Conservation (phyloP, 768 basidiomycete genomes). For the Russula sp. region DNA sequence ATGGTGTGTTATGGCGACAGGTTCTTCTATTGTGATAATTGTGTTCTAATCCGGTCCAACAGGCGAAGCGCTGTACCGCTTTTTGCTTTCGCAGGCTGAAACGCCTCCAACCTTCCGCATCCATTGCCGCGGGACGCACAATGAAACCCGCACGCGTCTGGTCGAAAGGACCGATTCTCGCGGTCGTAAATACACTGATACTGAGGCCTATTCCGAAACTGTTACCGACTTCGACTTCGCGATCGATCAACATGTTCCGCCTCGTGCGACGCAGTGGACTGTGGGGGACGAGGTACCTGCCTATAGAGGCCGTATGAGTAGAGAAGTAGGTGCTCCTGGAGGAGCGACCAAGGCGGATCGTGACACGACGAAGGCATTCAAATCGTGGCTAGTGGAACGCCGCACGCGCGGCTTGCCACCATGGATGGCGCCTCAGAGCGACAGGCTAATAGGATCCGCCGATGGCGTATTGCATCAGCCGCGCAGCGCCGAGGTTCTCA, state of each 20-base stretch:
- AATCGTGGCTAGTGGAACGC: conserved; percentile 43
- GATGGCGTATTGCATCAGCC: conserved; percentile 1
- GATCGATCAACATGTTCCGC: conserved; percentile 44
- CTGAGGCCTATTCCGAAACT: conserved; percentile 52
- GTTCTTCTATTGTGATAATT: not conserved
- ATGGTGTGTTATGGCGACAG: conserved; percentile 37
- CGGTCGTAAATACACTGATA: conserved; percentile 33
- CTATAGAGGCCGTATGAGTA: conserved; percentile 57
- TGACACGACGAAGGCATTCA: conserved; percentile 39
- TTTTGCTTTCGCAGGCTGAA: conserved; percentile 53
- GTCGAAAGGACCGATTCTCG: conserved; percentile 35
- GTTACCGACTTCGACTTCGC: conserved; percentile 66
- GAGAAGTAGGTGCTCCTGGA: conserved; percentile 43
- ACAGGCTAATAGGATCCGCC: not conserved
- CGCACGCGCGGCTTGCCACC: conserved; percentile 46
- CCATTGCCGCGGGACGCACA: conserved; percentile 50
- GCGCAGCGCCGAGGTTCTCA: conserved; percentile 17
- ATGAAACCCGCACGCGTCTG: conserved; percentile 45
- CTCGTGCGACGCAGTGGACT: conserved; percentile 48
- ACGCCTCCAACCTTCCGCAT: conserved; percentile 42
- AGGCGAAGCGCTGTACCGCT: conserved; percentile 72
- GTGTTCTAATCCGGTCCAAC: conserved; percentile 8
- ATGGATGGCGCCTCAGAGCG: conserved; percentile 33
- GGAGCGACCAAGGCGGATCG: conserved; percentile 37
- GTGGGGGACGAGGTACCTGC: conserved; percentile 57